These are phyloP conservation scores for Globisporangium camurandrum DNA, from an alignment of 352 stramenopile genomes.

Conservation along the genomic window DNA sequence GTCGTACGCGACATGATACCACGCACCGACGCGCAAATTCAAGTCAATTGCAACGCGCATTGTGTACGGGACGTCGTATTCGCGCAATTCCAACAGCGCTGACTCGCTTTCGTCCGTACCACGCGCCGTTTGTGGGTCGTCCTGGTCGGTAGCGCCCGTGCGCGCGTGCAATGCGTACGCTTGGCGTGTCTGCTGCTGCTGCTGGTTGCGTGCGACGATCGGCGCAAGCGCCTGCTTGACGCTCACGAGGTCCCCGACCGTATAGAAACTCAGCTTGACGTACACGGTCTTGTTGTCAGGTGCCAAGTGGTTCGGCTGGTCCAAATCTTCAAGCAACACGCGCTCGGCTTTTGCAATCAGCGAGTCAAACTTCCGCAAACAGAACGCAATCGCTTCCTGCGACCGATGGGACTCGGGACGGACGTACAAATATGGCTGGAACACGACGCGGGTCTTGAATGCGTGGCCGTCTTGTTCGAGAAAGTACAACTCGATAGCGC, in stretches of 20 bases:
- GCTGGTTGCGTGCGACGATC: slow-evolving; percentile 58
- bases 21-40: slow-evolving; percentile 94
- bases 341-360: slow-evolving; percentile 67
- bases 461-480: slow-evolving; percentile 87
- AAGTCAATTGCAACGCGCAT: slow-evolving; percentile 95
- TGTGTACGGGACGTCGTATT: slow-evolving; percentile 98
- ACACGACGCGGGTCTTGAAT: slow-evolving; percentile 95
- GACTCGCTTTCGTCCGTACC: slow-evolving; percentile 61
- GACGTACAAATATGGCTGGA: slow-evolving; percentile 97
- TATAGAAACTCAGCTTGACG: slow-evolving; percentile 89
- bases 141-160: slow-evolving; percentile 28
- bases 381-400: slow-evolving; percentile 78
- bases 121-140: slow-evolving; percentile 5
- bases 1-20: slow-evolving; percentile 93
- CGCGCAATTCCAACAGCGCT: slow-evolving; percentile 87
- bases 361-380: slow-evolving; percentile 77
- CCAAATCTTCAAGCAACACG: slow-evolving; percentile 86
- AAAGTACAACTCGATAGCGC: slow-evolving; percentile 94
- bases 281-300: slow-evolving; percentile 83
- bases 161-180: slow-evolving; percentile 63
- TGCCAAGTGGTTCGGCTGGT: slow-evolving; percentile 86
- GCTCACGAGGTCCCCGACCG: slow-evolving; percentile 54
- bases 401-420: slow-evolving; percentile 43
- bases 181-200: slow-evolving; percentile 44
- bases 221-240: slow-evolving; percentile 61